Conservation (phyloP, 2,329 filamentous ascomycete genomes). For the Diaporthe sp. region DNA sequence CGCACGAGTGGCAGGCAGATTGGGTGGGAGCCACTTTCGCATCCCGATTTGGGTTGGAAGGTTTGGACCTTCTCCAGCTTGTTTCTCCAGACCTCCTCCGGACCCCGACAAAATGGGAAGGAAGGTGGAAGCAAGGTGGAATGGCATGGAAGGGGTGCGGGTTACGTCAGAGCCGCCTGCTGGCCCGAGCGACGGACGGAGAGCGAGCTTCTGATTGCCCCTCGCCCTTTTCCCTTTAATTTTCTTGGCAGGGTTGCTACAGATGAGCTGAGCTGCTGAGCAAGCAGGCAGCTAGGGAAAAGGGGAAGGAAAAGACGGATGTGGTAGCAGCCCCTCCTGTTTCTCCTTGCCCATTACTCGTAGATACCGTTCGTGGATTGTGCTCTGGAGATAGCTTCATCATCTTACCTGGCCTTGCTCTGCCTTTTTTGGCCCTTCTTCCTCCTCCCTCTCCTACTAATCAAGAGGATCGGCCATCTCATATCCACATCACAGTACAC, state of each 20-base stretch:
- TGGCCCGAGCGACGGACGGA: constrained; percentile 19
- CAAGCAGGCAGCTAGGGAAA: not conserved
- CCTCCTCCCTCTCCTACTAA: not conserved
- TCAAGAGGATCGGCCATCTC: not conserved
- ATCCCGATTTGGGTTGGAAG: not conserved
- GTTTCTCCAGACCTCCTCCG: not conserved
- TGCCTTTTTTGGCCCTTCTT: not conserved
- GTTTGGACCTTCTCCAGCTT: constrained; percentile 20
- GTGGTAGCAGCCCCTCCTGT: not conserved
- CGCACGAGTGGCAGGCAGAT: not conserved
- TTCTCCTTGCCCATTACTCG: not conserved
- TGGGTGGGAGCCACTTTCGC: not conserved
- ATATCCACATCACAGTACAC: not conserved
- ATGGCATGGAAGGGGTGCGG: not conserved
- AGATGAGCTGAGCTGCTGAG: too few species aligned
- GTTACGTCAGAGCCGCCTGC: constrained; percentile 18
- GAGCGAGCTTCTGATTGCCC: constrained; percentile 15
- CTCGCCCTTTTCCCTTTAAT: not conserved
- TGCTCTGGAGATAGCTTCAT: not conserved
- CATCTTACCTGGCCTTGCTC: not conserved
- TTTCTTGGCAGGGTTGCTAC: not conserved
- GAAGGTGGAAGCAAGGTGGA: not conserved
- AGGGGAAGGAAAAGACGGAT: not conserved
- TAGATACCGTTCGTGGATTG: too few species aligned
- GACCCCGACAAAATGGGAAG: constrained; percentile 3